phyloP scores from a whole-genome alignment of 2,329 filamentous ascomycete species.

The Colletotrichum australisinense region DNA sequence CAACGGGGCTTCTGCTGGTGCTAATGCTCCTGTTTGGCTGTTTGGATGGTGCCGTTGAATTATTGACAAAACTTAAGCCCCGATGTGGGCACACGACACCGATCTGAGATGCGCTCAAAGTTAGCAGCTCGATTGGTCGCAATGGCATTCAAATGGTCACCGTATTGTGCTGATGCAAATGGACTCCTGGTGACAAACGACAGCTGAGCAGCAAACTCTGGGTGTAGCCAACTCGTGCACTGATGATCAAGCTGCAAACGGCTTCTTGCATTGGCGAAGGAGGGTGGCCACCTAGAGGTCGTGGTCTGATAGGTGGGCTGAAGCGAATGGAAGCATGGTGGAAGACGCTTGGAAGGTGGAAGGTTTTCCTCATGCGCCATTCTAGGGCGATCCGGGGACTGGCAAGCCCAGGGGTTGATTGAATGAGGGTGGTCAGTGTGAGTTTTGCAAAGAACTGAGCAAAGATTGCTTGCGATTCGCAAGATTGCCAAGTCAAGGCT shows the following conservation, averaged over 20 bases:
- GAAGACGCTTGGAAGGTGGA: conserved; percentile 21
- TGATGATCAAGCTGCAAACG: neutral
- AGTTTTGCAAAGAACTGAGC: neutral
- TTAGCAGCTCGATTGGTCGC: neutral
- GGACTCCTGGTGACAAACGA: neutral
- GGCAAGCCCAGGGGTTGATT: conserved; percentile 16
- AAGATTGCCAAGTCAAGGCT: neutral
- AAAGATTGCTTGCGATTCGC: conserved; percentile 4
- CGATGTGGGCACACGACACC: neutral
- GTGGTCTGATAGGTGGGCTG: conserved; percentile 23
- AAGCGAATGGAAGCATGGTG: conserved; percentile 20
- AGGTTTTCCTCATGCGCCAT: conserved; percentile 11
- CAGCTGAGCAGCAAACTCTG: neutral
- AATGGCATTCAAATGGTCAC: neutral
- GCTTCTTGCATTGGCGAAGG: conserved; percentile 10
- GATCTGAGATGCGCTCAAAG: neutral
- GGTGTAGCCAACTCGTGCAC: neutral
- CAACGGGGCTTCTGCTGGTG: neutral
- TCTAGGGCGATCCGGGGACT: conserved; percentile 24
- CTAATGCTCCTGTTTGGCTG: neutral
- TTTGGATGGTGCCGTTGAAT: neutral
- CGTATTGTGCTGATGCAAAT: neutral
- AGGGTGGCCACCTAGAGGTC: neutral
- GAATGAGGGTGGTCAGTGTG: neutral
- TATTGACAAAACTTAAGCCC: neutral